Conservation (phyloP, 441 rosid species). For the Erodium trifolium region DNA sequence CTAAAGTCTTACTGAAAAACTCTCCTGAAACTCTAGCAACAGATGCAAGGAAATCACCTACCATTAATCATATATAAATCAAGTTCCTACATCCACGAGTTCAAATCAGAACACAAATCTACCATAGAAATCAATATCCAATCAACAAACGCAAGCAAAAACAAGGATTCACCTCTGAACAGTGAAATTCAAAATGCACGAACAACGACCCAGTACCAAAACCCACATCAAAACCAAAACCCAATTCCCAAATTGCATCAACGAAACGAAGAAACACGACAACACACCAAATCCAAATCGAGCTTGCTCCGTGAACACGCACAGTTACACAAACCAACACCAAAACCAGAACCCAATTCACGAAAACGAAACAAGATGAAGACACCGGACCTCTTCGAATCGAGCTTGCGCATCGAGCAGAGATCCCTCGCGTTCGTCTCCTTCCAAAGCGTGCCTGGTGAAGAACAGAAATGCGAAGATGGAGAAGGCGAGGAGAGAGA, state of each 20-base stretch:
- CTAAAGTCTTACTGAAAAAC: too few species aligned
- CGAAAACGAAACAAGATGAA: background rate
- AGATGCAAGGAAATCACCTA: background rate
- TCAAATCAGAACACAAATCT: background rate
- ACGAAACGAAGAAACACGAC: background rate
- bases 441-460: constrained; percentile 38
- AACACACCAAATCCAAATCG: background rate
- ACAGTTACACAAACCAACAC: background rate
- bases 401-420: background rate
- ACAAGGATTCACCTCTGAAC: background rate
- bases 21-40: background rate
- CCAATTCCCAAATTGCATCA: background rate
- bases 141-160: background rate
- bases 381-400: background rate
- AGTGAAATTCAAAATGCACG: background rate
- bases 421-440: constrained; percentile 14
- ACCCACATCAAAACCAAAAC: background rate
- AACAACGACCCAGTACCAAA: background rate
- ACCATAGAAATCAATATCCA: background rate
- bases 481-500: constrained; percentile 42
- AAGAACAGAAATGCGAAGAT: constrained; percentile 36
- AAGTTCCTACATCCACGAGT: background rate
- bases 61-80: background rate
- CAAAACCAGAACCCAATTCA: background rate
- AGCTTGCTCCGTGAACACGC: background rate